Conservation (phyloP, 225 moss, liverwort and hornwort species). For the Sphagnum tenellum region DNA sequence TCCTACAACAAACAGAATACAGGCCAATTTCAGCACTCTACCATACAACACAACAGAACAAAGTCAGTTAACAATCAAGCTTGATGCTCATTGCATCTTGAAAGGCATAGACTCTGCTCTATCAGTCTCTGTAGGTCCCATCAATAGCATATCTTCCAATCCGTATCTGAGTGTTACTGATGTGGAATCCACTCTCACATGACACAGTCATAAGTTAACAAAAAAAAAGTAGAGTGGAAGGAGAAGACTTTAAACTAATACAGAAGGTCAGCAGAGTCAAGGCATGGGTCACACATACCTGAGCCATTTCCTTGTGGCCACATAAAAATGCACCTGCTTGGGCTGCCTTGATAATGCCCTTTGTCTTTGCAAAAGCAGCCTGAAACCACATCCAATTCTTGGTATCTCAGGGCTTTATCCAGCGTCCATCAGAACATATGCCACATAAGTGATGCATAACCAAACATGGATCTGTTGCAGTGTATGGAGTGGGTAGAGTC, state of each 20-base stretch:
- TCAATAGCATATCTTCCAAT: no score
- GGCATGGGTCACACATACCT: constrained; percentile 35
- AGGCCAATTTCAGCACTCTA: neutral
- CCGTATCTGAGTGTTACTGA: no score
- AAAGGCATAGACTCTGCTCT: neutral
- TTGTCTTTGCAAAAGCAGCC: constrained; percentile 70
- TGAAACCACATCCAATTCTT: constrained; percentile 11
- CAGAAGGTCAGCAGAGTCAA: neutral
- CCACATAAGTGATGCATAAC: no score
- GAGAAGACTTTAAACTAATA: neutral
- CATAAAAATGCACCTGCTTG: constrained; percentile 80
- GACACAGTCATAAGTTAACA: neutral
- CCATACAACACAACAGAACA: no score
- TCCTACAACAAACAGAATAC: constrained; percentile 38
- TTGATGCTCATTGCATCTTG: neutral
- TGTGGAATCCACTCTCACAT: no score
- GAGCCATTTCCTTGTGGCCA: constrained; percentile 88
- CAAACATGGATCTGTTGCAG: no score
- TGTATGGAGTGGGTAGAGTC: no score
- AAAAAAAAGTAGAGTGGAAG: neutral
- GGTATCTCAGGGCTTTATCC: no score
- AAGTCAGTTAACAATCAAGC: no score
- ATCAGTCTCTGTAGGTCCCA: no score
- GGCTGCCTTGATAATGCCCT: constrained; percentile 32
- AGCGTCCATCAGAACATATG: no score